Evolutionary conservation across 495 filamentous ascomycete species (phyloP), one percentile per base, ranked within the genome.

Genomic region (Lichenothelia convexa): DNA sequence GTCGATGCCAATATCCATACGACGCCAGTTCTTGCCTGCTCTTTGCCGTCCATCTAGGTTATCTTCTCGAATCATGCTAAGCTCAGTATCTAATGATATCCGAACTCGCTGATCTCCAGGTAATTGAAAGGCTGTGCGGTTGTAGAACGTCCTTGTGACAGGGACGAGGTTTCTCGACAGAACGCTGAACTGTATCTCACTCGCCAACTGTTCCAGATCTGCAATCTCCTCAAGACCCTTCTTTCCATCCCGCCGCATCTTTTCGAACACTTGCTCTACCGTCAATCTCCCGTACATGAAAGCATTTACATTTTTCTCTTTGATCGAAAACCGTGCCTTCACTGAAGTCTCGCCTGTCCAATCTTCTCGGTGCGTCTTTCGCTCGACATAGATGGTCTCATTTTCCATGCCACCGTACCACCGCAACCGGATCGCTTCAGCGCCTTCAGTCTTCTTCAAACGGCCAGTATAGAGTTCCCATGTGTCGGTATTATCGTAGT

Each of bases 271-370:
- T 21, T 73, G 70, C 13, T 79, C 71, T 2, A 86, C 82, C 0
- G 82, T 79, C 47, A 92, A 64, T 20, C 80, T 69, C 19, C 89
- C 89, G 20, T 67, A 65, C 44, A 95, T 53, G 44, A 80, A 99
- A 12, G 80, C 71, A 53, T 95, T 95, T 40, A 99, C 77, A 39
- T 93, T 75, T 64, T 95, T 99, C 62, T 95, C 89, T 62, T 99
- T 99, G 34, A 86, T 60, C 9, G 78, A 65, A 52, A 99, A 95
- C 26, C 89, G 77, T 5, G 91, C 89, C 56, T 99, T 99, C 51
- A 99, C 89, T 0, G 85, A 93, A 58, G 95, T 94, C 53, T 95
- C 89, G 12, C 89, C 89, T 0, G 89, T 99, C 89, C 89, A 99
- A 55, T 99, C 89, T 55, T 99, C 89, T 8, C 89, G 77, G 59